phyloP scores from a whole-genome alignment of 768 basidiomycete species.

The Favolaschia claudopus region DNA sequence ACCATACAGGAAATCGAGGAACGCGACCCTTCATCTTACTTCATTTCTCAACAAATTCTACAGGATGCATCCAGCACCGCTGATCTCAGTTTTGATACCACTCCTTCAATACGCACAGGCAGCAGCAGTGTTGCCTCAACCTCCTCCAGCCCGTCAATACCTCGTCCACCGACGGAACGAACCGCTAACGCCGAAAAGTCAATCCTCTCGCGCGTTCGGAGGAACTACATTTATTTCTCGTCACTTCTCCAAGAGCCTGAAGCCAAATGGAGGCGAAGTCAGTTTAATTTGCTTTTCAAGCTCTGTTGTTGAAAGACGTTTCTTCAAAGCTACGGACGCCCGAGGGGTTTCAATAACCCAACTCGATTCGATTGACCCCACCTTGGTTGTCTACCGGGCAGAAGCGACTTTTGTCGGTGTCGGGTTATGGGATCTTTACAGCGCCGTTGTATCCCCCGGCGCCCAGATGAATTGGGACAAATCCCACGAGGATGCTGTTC shows the following conservation, averaged over 20 bases:
- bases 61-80: constrained; percentile 78
- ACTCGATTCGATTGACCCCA: constrained; percentile 96
- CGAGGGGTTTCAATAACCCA: constrained; percentile 95
- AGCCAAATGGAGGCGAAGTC: constrained; percentile 94
- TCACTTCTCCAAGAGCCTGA: constrained; percentile 97
- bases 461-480: constrained; percentile 89
- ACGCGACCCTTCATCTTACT: constrained; percentile 67
- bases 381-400: constrained; percentile 93
- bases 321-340: constrained; percentile 72
- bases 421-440: constrained; percentile 93
- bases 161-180: constrained; percentile 51
- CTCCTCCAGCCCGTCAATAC: constrained; percentile 39
- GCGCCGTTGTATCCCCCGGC: constrained; percentile 86
- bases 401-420: constrained; percentile 98
- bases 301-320: constrained; percentile 13
- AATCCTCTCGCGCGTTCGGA: constrained; percentile 83
- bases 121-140: constrained; percentile 55
- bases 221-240: constrained; percentile 98
- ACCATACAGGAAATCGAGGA: constrained; percentile 70
- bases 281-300: constrained; percentile 37
- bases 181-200: constrained; percentile 77
- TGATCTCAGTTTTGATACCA: constrained; percentile 71
- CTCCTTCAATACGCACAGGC: constrained; percentile 64
- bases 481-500: constrained; percentile 82
- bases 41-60: constrained; percentile 67